Percentiles rank a stretch among this genome's conserved stretches.
phyloP scores from a whole-genome alignment of 2,329 filamentous ascomycete genomes.

The Neofusicoccum parvum region DNA sequence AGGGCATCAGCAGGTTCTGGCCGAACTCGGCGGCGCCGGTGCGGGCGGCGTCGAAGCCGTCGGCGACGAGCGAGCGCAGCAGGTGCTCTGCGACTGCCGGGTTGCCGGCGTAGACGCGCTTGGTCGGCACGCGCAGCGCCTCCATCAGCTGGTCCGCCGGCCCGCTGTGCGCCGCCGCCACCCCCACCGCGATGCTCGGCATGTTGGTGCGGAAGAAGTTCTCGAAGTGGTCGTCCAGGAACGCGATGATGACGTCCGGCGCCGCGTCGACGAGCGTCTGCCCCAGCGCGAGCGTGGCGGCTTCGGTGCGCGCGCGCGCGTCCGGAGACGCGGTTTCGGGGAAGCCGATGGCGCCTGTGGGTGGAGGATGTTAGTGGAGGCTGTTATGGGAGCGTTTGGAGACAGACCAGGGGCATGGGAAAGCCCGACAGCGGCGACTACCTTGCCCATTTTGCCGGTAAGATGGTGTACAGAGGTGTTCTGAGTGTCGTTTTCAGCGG shows the following conservation, averaged over 20 bases:
- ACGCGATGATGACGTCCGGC: slow-evolving; percentile 35
- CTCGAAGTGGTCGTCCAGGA: slow-evolving; percentile 36
- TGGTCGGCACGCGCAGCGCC: slow-evolving; percentile 25
- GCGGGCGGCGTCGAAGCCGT: slow-evolving; percentile 31
- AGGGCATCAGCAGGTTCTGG: slow-evolving; percentile 36
- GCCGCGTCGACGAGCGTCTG: slow-evolving; percentile 31
- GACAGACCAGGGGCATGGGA: slow-evolving; percentile 22
- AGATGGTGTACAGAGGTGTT: background rate
- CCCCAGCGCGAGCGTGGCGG: slow-evolving; percentile 31
- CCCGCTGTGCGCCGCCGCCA: slow-evolving; percentile 31
- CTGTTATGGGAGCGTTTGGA: background rate
- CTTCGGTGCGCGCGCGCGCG: slow-evolving; percentile 30
- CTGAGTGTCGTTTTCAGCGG: background rate
- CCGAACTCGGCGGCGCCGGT: slow-evolving; percentile 32
- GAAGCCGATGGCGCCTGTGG: slow-evolving; percentile 32
- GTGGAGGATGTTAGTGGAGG: background rate
- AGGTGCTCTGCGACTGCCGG: slow-evolving; percentile 32
- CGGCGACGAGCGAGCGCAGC: slow-evolving; percentile 26
- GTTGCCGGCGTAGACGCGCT: slow-evolving; percentile 30
- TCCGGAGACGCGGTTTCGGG: slow-evolving; percentile 31
- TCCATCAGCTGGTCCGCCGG: slow-evolving; percentile 36
- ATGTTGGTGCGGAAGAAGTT: slow-evolving; percentile 36
- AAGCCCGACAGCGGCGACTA: slow-evolving; percentile 22
- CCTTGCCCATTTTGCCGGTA: slow-evolving; percentile 19
- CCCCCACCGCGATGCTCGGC: slow-evolving; percentile 31